phyloP scores from a whole-genome alignment of 495 filamentous ascomycete genomes.

The Bathelium albidoporum region DNA sequence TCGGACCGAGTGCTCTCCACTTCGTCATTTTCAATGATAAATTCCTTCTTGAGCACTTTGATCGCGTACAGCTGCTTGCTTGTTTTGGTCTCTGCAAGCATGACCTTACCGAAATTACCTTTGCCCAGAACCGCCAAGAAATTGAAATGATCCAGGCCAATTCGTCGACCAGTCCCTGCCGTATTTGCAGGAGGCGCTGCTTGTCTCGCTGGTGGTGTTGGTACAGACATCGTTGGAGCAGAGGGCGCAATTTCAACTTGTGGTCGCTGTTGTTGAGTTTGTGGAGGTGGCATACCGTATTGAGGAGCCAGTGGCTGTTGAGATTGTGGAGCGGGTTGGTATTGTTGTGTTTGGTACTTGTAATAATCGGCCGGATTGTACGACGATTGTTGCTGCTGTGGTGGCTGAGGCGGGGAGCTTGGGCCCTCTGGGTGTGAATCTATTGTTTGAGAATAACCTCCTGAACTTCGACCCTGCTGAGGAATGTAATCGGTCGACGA shows the following conservation, averaged over 20 bases:
- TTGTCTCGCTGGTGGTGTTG: constrained; percentile 12
- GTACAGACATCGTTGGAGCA: constrained; percentile 13
- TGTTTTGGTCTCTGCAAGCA: constrained; percentile 94
- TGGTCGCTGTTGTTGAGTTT: constrained; percentile 35
- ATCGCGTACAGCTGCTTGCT: constrained; percentile 91
- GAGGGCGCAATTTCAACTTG: constrained; percentile 10
- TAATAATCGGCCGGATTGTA: constrained; percentile 25
- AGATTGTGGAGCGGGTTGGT: constrained; percentile 11
- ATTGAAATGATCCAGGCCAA: constrained; percentile 97
- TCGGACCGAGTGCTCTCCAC: constrained; percentile 98
- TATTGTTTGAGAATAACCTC: constrained; percentile 5
- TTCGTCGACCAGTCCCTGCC: constrained; percentile 59
- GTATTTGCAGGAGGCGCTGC: constrained; percentile 29
- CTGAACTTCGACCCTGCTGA: constrained; percentile 13
- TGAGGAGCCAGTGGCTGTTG: constrained; percentile 6
- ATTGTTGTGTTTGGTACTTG: constrained; percentile 22
- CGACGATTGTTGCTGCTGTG: constrained; percentile 16
- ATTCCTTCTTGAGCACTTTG: constrained; percentile 99
- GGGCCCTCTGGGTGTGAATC: neutral
- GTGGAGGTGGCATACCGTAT: constrained; percentile 41
- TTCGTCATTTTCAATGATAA: constrained; percentile 99
- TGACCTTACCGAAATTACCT: constrained; percentile 99
- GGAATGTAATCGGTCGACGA: constrained; percentile 35
- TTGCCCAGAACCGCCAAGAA: constrained; percentile 98
- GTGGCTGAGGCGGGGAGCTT: constrained; percentile 6